phyloP scores from a whole-genome alignment of 2,329 filamentous ascomycete species.

The Tolypocladium ovalisporum region DNA sequence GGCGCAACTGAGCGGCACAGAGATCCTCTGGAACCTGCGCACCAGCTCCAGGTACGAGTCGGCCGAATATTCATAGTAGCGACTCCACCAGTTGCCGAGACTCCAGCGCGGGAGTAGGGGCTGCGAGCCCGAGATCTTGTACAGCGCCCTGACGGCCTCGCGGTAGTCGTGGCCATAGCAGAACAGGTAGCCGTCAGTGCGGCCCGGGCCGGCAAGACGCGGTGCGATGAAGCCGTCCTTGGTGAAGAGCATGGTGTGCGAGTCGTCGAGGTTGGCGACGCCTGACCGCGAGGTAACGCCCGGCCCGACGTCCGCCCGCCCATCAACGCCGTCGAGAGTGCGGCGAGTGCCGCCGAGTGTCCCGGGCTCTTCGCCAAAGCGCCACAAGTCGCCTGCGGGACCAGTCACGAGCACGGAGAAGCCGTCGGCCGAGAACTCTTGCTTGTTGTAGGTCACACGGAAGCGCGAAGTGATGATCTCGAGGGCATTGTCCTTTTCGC shows the following conservation, averaged over 20 bases:
- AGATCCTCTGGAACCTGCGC: slow-evolving; percentile 38
- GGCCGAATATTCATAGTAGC: slow-evolving; percentile 47
- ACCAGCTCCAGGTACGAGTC: slow-evolving; percentile 47
- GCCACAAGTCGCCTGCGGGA: slow-evolving; percentile 30
- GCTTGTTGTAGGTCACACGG: slow-evolving; percentile 48
- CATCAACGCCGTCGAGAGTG: slow-evolving; percentile 43
- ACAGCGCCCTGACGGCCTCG: slow-evolving; percentile 41
- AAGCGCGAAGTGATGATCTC: slow-evolving; percentile 45
- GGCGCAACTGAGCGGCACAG: slow-evolving; percentile 46
- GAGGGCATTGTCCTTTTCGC: slow-evolving; percentile 32
- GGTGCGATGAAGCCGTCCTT: slow-evolving; percentile 39
- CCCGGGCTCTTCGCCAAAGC: slow-evolving; percentile 32
- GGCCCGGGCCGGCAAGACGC: slow-evolving; percentile 24
- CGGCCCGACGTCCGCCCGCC: slow-evolving; percentile 34
- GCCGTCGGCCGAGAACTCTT: slow-evolving; percentile 39
- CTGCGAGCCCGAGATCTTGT: slow-evolving; percentile 43
- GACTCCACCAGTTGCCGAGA: slow-evolving; percentile 56
- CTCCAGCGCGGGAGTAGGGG: slow-evolving; percentile 45
- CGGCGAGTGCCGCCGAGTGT: slow-evolving; percentile 38
- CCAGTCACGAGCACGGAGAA: slow-evolving; percentile 31
- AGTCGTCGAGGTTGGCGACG: slow-evolving; percentile 43
- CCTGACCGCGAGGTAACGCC: slow-evolving; percentile 41
- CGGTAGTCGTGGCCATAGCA: slow-evolving; percentile 46
- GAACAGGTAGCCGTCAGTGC: slow-evolving; percentile 50
- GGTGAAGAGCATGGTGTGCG: slow-evolving; percentile 44